phyloP scores from a whole-genome alignment of 2,329 filamentous ascomycete species.

The Diplodia intermedia region DNA sequence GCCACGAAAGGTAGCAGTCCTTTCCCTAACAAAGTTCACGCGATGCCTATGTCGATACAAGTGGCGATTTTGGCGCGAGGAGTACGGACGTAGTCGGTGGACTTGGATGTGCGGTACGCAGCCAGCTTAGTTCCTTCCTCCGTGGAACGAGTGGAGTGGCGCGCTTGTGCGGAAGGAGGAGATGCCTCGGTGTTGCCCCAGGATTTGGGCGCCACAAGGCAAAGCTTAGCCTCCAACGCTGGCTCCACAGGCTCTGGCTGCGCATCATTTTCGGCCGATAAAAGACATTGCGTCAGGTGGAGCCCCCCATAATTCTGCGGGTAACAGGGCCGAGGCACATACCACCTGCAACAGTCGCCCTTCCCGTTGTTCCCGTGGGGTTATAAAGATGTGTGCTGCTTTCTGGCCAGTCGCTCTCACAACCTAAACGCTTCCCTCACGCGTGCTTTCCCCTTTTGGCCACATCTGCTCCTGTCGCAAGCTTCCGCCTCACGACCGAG shows the following conservation, averaged over 20 bases:
- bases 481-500: background rate
- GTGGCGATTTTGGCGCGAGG: background rate
- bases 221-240: background rate
- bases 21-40: background rate
- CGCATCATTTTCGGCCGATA: slow-evolving; percentile 27
- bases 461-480: background rate
- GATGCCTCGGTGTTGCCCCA: slow-evolving; percentile 30
- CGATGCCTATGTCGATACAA: background rate
- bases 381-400: background rate
- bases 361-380: slow-evolving; percentile 1
- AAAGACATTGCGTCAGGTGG: slow-evolving; percentile 15
- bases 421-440: background rate
- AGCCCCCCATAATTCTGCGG: slow-evolving; percentile 4
- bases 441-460: background rate
- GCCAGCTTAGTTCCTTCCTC: too few relatives aligned
- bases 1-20: background rate
- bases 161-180: slow-evolving; percentile 17
- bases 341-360: slow-evolving; percentile 1
- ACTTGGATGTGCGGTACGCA: too few relatives aligned
- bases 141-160: too few relatives aligned
- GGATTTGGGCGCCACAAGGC: slow-evolving; percentile 17
- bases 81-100: slow-evolving; percentile 15
- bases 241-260: background rate
- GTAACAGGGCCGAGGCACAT: slow-evolving; percentile 21
- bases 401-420: background rate